A percentile compares a stretch with the other conserved stretches of the same genome.
Evolutionary conservation across 768 basidiomycete species (phyloP).

Genomic region (Mycena capillaripes): DNA sequence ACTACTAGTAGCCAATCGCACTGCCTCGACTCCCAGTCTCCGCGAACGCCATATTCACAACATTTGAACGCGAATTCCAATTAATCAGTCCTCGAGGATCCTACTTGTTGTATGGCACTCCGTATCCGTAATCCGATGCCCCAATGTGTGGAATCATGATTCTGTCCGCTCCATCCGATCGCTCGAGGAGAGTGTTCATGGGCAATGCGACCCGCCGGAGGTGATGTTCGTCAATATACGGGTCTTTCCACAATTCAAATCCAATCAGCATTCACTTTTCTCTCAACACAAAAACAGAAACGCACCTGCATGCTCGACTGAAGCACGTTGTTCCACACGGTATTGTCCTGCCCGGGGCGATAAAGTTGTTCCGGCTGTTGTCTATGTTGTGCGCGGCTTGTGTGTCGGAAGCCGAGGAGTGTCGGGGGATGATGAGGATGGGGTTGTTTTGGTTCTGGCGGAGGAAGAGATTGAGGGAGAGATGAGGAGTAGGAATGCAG

Average conservation of each 20-base stretch:
- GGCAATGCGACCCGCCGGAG: conserved; percentile 39
- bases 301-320: conserved; percentile 34
- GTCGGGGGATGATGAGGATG: conserved; percentile 54
- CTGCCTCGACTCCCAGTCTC: too few species aligned
- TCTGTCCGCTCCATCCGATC: too few species aligned
- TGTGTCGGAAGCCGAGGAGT: conserved; percentile 53
- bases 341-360: conserved; percentile 58
- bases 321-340: conserved; percentile 24
- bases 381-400: conserved; percentile 50
- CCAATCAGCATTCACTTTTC: conserved; percentile 32
- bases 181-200: too few species aligned
- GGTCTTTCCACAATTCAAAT: conserved; percentile 34
- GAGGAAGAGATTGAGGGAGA: too few species aligned
- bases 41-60: too few species aligned
- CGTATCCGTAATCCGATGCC: too few species aligned
- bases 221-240: conserved; percentile 47
- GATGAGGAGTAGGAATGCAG: too few species aligned
- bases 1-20: too few species aligned
- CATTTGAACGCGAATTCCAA: too few species aligned
- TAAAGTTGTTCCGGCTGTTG: conserved; percentile 40
- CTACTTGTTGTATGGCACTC: too few species aligned
- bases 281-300: conserved; percentile 10
- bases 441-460: conserved; percentile 50
- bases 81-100: too few species aligned
- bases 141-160: too few species aligned